These are phyloP conservation scores for Paraphaeosphaeria minitans DNA, from an alignment of 2,329 filamentous ascomycete species.

Conservation along the genomic window DNA sequence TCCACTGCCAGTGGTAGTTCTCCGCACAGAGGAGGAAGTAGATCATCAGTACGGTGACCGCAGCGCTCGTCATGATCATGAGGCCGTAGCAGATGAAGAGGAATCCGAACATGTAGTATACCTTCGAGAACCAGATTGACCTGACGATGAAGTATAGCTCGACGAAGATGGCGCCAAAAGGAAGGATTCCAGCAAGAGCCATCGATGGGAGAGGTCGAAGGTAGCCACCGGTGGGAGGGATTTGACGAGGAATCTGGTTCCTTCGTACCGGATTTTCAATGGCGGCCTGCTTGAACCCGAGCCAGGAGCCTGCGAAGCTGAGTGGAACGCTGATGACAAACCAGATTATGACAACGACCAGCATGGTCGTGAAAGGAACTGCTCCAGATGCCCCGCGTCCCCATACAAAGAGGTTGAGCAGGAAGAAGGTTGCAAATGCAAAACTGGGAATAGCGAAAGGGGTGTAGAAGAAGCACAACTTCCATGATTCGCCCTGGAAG, in stretches of 20 bases:
- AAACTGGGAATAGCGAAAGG: slow-evolving; percentile 83
- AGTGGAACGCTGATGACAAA: slow-evolving; percentile 95
- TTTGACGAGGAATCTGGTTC: slow-evolving; percentile 97
- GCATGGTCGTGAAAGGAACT: slow-evolving; percentile 95
- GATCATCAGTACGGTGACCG: slow-evolving; percentile 90
- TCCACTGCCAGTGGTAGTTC: slow-evolving; percentile 99
- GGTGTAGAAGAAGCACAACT: slow-evolving; percentile 87
- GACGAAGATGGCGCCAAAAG: slow-evolving; percentile 96
- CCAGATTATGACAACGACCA: slow-evolving; percentile 92
- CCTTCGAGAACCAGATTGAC: slow-evolving; percentile 97
- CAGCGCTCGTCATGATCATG: slow-evolving; percentile 93
- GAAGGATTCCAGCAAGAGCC: slow-evolving; percentile 87
- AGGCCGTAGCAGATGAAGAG: slow-evolving; percentile 96
- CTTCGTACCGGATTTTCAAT: slow-evolving; percentile 85
- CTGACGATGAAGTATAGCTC: slow-evolving; percentile 99
- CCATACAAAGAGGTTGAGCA: slow-evolving; percentile 96
- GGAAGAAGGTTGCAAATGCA: slow-evolving; percentile 87
- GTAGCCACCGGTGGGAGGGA: slow-evolving; percentile 82
- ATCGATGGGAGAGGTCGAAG: slow-evolving; percentile 87
- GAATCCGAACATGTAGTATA: slow-evolving; percentile 99
- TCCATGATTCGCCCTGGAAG: slow-evolving; percentile 91
- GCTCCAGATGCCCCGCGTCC: slow-evolving; percentile 89
- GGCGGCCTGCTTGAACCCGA: slow-evolving; percentile 76
- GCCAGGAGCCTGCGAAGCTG: slow-evolving; percentile 87
- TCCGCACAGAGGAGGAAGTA: slow-evolving; percentile 96